Percentiles rank a stretch among this genome's conserved stretches.
Evolutionary conservation across 2,329 filamentous ascomycete genomes (phyloP).

Genomic region (Xylaria multiplex): DNA sequence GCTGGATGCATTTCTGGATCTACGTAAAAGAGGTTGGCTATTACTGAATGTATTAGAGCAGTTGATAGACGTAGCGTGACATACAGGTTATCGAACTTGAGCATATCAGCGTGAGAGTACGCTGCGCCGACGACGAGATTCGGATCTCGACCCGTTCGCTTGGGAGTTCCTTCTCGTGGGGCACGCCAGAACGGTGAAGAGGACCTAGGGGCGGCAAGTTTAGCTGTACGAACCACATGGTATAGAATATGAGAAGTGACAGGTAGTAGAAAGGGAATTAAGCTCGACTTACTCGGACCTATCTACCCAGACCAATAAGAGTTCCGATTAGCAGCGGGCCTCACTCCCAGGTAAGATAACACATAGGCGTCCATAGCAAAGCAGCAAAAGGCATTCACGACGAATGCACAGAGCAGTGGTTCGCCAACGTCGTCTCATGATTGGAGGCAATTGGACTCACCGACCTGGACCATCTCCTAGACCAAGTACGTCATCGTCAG

Average conservation of each 20-base stretch:
- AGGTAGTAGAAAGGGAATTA: background rate
- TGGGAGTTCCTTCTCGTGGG: conserved; percentile 62
- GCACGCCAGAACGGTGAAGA: conserved; percentile 89
- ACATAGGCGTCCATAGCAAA: background rate
- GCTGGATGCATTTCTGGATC: conserved; percentile 66
- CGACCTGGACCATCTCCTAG: conserved; percentile 98
- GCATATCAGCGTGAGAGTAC: conserved; percentile 95
- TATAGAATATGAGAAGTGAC: background rate
- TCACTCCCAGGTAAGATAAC: background rate
- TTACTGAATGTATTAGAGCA: background rate
- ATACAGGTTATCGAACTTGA: conserved; percentile 86
- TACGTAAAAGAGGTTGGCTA: conserved; percentile 28
- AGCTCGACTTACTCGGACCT: conserved; percentile 68
- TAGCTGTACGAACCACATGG: conserved; percentile 26
- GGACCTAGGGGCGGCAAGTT: conserved; percentile 65
- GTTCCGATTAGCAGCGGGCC: conserved; percentile 23
- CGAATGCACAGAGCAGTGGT: conserved; percentile 29
- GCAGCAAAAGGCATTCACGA: background rate
- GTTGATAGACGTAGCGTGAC: conserved; percentile 43
- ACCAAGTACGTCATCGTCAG: conserved; percentile 58
- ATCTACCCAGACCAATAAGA: conserved; percentile 54
- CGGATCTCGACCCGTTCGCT: conserved; percentile 67
- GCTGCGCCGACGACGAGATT: conserved; percentile 89
- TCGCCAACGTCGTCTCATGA: conserved; percentile 20
- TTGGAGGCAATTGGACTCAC: conserved; percentile 64